These are phyloP conservation scores for Eucalyptus albens DNA, from an alignment of 345 rosid species.

Conservation along the genomic window DNA sequence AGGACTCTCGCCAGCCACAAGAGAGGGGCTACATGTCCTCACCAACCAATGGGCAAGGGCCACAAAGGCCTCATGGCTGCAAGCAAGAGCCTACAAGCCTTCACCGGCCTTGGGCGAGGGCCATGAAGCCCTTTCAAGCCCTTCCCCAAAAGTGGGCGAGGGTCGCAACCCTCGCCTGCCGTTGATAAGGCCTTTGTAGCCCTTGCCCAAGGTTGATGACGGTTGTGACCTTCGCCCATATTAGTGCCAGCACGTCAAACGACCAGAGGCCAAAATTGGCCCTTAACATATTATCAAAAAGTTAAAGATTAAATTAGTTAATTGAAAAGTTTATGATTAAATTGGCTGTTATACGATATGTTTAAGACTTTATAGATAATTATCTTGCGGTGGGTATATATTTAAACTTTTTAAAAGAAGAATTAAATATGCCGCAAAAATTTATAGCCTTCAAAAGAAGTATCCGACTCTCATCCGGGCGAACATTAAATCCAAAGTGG, in stretches of 20 bases:
- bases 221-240: background rate
- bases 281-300: background rate
- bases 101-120: background rate
- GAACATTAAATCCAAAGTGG: background rate
- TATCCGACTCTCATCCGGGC: background rate
- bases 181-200: background rate
- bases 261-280: background rate
- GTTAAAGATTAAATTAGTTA: background rate
- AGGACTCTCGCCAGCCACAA: background rate
- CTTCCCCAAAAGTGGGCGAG: background rate
- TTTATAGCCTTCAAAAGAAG: background rate
- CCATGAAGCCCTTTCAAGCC: background rate
- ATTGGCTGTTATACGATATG: fast-evolving
- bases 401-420: background rate
- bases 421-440: background rate
- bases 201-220: background rate
- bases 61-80: background rate
- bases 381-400: background rate
- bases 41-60: background rate
- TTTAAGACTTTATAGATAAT: background rate
- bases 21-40: background rate
- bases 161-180: fast-evolving
- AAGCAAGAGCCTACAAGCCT: background rate
- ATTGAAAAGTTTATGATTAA: background rate
- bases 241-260: fast-evolving